A percentile compares a stretch with the other conserved stretches of the same genome.
phyloP scores from a whole-genome alignment of 768 basidiomycete genomes.

The Tubosaeta brunneosetosa region DNA sequence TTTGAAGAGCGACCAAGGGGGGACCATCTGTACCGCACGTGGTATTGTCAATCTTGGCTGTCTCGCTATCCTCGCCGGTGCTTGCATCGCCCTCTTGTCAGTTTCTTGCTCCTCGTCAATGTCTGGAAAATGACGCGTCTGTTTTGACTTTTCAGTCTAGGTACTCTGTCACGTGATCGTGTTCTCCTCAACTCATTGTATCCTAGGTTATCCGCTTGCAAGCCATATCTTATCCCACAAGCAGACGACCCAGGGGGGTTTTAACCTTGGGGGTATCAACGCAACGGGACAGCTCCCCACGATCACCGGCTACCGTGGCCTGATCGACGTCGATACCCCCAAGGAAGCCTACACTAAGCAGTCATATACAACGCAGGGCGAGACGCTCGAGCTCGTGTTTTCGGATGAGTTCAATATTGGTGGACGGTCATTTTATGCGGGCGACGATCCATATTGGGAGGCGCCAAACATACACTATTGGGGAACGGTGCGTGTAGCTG shows the following conservation, averaged over 20 bases:
- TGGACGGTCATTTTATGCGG: constrained; percentile 66
- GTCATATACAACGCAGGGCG: constrained; percentile 32
- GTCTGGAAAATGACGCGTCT: background rate
- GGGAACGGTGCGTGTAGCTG: constrained; percentile 46
- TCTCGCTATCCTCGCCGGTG: constrained; percentile 49
- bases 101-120: constrained; percentile 20
- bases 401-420: constrained; percentile 79
- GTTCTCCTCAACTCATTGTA: background rate
- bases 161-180: background rate
- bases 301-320: constrained; percentile 39
- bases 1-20: constrained; percentile 49
- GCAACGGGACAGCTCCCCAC: constrained; percentile 59
- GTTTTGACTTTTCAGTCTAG: constrained; percentile 17
- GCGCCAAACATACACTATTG: constrained; percentile 62
- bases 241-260: constrained; percentile 47
- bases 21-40: constrained; percentile 54
- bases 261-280: constrained; percentile 74
- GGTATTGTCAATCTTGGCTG: constrained; percentile 68
- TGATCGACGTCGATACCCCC: constrained; percentile 57
- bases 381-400: constrained; percentile 55
- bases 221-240: constrained; percentile 40
- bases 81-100: constrained; percentile 52
- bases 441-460: constrained; percentile 61
- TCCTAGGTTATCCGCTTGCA: constrained; percentile 45
- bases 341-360: constrained; percentile 36